phyloP scores from a whole-genome alignment of 345 rosid species.

The Lumnitzera littorea region DNA sequence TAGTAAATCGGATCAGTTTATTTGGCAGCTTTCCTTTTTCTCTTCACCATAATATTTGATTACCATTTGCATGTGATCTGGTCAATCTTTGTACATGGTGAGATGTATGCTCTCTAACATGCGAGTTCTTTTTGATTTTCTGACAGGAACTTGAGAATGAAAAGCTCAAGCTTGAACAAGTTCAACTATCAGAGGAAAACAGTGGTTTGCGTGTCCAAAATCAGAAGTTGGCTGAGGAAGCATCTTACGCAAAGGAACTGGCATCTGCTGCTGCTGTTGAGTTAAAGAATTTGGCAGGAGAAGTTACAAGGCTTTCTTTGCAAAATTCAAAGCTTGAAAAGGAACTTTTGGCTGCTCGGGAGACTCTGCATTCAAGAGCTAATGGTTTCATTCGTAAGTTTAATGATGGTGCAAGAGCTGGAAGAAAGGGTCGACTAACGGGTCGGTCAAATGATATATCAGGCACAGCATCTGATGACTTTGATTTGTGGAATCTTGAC shows the following conservation, averaged over 20 bases:
- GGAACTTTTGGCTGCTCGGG: conserved; percentile 68
- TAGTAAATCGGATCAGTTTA: too few relatives aligned
- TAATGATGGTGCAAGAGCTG: conserved; percentile 49
- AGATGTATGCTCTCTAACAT: neutral
- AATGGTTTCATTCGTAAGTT: conserved; percentile 71
- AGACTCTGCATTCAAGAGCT: conserved; percentile 56
- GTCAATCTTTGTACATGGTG: neutral
- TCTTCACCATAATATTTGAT: neutral
- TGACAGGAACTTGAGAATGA: conserved; percentile 77
- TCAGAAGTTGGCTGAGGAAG: conserved; percentile 89
- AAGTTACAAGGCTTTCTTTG: conserved; percentile 82
- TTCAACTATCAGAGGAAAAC: conserved; percentile 81
- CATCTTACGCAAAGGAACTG: conserved; percentile 92
- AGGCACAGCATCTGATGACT: conserved; percentile 49
- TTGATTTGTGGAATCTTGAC: conserved; percentile 77
- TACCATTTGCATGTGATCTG: neutral
- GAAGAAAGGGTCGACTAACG: conserved; percentile 71
- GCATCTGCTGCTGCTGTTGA: conserved; percentile 99
- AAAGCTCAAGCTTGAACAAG: conserved; percentile 70
- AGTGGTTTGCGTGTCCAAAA: conserved; percentile 83
- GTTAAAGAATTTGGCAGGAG: conserved; percentile 86
- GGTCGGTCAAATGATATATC: conserved; percentile 52
- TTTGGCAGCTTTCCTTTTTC: neutral
- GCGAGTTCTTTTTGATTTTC: neutral
- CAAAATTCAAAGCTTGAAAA: conserved; percentile 81